phyloP scores from a whole-genome alignment of 345 rosid species.

The Citrus hindsii region DNA sequence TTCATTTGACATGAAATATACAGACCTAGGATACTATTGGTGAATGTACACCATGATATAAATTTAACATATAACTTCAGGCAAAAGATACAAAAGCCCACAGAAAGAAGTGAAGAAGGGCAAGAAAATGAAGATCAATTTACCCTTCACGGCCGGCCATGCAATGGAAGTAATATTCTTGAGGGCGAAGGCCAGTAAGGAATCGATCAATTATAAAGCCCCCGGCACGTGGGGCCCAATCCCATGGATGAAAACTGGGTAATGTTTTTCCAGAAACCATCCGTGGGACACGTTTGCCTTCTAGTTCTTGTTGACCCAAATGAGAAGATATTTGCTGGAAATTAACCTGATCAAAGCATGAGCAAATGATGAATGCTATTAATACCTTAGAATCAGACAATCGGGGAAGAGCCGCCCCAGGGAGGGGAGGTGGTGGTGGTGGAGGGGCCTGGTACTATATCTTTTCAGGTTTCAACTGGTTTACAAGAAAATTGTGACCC shows the following conservation, averaged over 20 bases:
- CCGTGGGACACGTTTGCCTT: constrained; percentile 96
- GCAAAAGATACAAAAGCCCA: background rate
- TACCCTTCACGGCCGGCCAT: constrained; percentile 99
- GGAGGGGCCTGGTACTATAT: background rate
- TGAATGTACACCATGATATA: background rate
- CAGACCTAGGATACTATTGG: background rate
- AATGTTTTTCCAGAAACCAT: constrained; percentile 99
- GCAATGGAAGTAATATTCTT: constrained; percentile 98
- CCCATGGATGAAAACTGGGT: constrained; percentile 96
- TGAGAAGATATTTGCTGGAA: constrained; percentile 97
- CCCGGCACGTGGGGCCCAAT: constrained; percentile 96
- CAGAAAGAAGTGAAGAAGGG: background rate
- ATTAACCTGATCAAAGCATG: constrained; percentile 67
- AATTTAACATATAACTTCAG: background rate
- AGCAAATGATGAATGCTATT: constrained; percentile 3
- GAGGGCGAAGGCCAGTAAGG: constrained; percentile 99
- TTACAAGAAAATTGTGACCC: background rate
- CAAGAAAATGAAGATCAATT: constrained; percentile 9
- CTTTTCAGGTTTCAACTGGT: background rate
- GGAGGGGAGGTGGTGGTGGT: too few relatives aligned
- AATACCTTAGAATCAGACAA: background rate
- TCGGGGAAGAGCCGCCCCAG: too few relatives aligned
- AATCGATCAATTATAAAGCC: constrained; percentile 95
- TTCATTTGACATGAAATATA: background rate
- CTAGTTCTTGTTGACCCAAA: constrained; percentile 97